A percentile compares a stretch with the other conserved stretches of the same genome.
Conservation (phyloP, 2,329 filamentous ascomycete genomes). For the Keithomyces neogunnii region DNA sequence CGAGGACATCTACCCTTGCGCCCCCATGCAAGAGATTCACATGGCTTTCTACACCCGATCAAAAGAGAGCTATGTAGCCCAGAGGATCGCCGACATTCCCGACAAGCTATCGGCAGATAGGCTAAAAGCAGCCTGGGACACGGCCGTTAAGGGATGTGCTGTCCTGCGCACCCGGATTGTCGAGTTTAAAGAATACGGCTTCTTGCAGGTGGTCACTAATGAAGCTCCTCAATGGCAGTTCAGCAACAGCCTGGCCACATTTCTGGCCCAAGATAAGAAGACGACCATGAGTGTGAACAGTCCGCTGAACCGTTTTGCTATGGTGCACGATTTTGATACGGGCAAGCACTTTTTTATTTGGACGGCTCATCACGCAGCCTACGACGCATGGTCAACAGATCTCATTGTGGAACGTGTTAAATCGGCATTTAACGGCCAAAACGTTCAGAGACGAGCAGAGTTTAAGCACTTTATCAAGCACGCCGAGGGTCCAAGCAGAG, state of each 20-base stretch:
- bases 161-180: conserved; percentile 43
- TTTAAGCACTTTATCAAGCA: conserved; percentile 44
- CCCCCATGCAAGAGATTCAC: conserved; percentile 14
- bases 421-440: conserved; percentile 29
- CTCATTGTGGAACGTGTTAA: conserved; percentile 40
- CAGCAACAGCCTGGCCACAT: conserved; percentile 27
- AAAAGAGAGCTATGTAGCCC: conserved; percentile 43
- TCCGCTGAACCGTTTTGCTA: conserved; percentile 36
- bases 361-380: conserved; percentile 47
- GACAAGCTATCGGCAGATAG: conserved; percentile 16
- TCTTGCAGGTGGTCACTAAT: conserved; percentile 38
- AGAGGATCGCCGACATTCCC: conserved; percentile 34
- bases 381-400: conserved; percentile 49
- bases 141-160: conserved; percentile 25
- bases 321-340: conserved; percentile 25
- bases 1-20: conserved; percentile 15
- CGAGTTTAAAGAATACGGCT: conserved; percentile 32
- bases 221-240: conserved; percentile 27
- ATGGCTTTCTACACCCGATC: conserved; percentile 36
- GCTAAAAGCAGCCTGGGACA: conserved; percentile 34
- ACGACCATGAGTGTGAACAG: conserved; percentile 35
- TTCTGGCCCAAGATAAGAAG: conserved; percentile 30
- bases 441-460: conserved; percentile 24
- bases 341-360: conserved; percentile 37
- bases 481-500: conserved; percentile 21